phyloP scores from a whole-genome alignment of 2,329 filamentous ascomycete species.

The Fusarium mexicanum region DNA sequence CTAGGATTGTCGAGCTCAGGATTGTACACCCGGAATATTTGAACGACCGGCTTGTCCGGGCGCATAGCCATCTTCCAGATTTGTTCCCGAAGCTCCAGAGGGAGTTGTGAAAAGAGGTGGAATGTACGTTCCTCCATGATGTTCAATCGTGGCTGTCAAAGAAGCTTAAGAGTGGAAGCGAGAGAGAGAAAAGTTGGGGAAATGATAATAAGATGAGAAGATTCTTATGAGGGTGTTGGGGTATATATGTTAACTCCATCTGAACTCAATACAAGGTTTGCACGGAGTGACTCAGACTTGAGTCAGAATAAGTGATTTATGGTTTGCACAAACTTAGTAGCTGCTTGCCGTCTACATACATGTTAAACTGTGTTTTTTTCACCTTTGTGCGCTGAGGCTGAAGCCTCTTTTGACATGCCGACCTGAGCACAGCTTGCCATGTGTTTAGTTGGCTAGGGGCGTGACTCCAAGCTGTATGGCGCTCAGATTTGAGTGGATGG shows the following conservation, averaged over 20 bases:
- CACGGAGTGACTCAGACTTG: not conserved
- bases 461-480: too few relatives aligned
- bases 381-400: not conserved
- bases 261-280: not conserved
- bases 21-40: not conserved
- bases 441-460: too few relatives aligned
- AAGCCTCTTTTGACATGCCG: not conserved
- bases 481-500: too few relatives aligned
- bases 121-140: not conserved
- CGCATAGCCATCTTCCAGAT: not conserved
- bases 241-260: not conserved
- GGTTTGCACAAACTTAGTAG: not conserved
- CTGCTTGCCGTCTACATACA: not conserved
- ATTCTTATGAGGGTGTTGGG: too few relatives aligned
- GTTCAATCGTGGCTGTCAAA: not conserved
- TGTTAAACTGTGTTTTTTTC: not conserved
- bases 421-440: not conserved
- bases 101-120: not conserved
- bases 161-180: accelerated
- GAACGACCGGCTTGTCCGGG: not conserved
- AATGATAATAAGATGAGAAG: accelerated
- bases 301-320: not conserved
- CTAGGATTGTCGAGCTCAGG: accelerated
- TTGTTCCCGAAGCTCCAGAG: not conserved
- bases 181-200: too few relatives aligned